Conservation (phyloP, 1,284 basidiomycete genomes). For the Limonomyces culmigenus region DNA sequence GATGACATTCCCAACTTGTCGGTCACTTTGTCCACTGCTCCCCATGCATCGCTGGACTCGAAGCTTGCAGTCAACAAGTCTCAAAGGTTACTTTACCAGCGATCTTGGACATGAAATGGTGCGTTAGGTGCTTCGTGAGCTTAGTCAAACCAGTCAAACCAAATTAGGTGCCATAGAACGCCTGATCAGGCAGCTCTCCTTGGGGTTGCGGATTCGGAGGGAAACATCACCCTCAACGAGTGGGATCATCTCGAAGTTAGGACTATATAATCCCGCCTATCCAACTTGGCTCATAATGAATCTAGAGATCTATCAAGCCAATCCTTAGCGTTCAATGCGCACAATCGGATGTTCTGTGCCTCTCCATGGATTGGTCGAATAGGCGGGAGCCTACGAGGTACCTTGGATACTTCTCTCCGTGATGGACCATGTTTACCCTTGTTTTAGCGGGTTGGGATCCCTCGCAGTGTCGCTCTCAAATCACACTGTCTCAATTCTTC, state of each 20-base stretch:
- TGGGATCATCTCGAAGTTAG: conserved; percentile 20
- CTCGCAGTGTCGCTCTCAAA: conserved; percentile 71
- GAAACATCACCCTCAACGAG: conserved; percentile 46
- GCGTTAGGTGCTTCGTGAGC: conserved; percentile 4
- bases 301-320: conserved; percentile 26
- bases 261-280: conserved; percentile 1
- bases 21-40: neutral
- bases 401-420: conserved; percentile 4
- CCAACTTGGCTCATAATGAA: neutral
- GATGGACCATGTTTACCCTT: conserved; percentile 1
- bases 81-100: conserved; percentile 66
- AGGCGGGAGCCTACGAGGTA: conserved; percentile 22
- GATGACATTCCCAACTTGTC: conserved; percentile 5
- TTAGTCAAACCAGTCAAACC: neutral
- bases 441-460: conserved; percentile 27
- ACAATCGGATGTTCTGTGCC: conserved; percentile 44
- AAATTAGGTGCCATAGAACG: conserved; percentile 37
- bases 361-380: conserved; percentile 83
- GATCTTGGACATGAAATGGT: conserved; percentile 92
- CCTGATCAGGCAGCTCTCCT: conserved; percentile 27
- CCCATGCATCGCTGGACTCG: conserved; percentile 5
- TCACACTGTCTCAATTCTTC: conserved; percentile 51
- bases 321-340: conserved; percentile 39
- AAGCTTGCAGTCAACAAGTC: conserved; percentile 32
- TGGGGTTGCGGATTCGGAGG: conserved; percentile 73